Conservation (phyloP, 768 basidiomycete genomes). For the Hortiboletus flavorubellus region DNA sequence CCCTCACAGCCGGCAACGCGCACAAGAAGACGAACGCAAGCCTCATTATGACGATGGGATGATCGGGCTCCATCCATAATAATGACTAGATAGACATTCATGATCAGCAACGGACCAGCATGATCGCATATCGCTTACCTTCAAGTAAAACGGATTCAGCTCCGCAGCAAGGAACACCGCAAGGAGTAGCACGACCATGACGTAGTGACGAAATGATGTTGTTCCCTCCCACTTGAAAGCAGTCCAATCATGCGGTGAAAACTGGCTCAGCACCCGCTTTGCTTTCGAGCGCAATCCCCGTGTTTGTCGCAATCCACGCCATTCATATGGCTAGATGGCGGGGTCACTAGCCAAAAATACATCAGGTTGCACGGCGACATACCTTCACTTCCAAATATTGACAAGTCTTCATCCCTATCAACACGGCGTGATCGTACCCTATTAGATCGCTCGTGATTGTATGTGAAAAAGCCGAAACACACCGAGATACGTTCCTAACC, state of each 20-base stretch:
- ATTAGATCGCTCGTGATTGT: conserved; percentile 13
- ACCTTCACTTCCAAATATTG: conserved; percentile 88
- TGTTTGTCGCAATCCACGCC: conserved; percentile 80
- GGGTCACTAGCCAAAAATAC: not conserved
- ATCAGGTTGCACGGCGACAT: conserved; percentile 4
- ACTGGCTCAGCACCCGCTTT: conserved; percentile 74
- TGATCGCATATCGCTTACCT: conserved; percentile 43
- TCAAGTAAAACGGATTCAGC: conserved; percentile 85
- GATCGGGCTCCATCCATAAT: conserved; percentile 89
- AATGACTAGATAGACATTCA: conserved; percentile 40
- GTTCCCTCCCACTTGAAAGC: conserved; percentile 86
- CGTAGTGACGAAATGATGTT: conserved; percentile 70
- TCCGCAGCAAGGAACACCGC: conserved; percentile 81
- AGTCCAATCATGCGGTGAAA: conserved; percentile 86
- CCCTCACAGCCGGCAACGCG: conserved; percentile 81
- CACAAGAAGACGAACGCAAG: conserved; percentile 79
- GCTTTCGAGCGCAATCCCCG: conserved; percentile 78
- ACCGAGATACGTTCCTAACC: conserved; percentile 84
- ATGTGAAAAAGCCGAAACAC: conserved; percentile 19
- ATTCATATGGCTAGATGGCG: conserved; percentile 66
- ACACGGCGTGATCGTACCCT: conserved; percentile 3
- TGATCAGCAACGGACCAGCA: conserved; percentile 17
- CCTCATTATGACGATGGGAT: conserved; percentile 73
- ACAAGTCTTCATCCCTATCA: conserved; percentile 78
- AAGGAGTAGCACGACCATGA: conserved; percentile 70